Evolutionary conservation across 257 asterid species (phyloP).

Genomic region (Craterostigma plantagineum): DNA sequence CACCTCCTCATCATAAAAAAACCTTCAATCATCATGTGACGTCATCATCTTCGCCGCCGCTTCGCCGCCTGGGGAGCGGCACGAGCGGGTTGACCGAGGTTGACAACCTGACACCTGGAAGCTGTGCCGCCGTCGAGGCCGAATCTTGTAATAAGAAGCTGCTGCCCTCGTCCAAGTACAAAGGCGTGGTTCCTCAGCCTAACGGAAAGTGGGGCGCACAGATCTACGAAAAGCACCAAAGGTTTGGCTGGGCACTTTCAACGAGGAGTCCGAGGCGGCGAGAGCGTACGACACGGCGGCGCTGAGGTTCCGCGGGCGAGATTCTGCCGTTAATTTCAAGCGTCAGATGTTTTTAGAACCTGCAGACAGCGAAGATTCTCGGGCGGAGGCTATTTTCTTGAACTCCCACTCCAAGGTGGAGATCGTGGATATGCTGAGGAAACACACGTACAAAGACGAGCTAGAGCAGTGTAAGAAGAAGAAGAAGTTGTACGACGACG

Average conservation of each 20-base stretch:
- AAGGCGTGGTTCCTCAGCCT: constrained; percentile 3
- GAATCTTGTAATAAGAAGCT: background rate
- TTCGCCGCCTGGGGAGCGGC: too few species aligned
- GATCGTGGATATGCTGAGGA: constrained; percentile 4
- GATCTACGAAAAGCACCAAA: constrained; percentile 1
- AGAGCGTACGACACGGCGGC: constrained; percentile 4
- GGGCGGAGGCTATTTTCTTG: background rate
- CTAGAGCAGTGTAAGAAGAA: background rate
- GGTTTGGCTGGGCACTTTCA: constrained; percentile 2
- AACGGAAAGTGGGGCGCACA: constrained; percentile 3
- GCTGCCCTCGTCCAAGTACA: constrained; percentile 2
- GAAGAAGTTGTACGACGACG: background rate
- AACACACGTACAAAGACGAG: constrained; percentile 3
- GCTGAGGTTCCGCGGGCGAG: constrained; percentile 3
- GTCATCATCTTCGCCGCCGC: too few species aligned
- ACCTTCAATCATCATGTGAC: too few species aligned
- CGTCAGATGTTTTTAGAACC: too few species aligned
- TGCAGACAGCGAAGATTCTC: background rate
- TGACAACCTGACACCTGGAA: too few species aligned
- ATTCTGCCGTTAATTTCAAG: background rate
- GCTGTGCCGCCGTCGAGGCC: background rate
- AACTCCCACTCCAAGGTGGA: constrained; percentile 1
- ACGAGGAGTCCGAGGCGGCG: background rate
- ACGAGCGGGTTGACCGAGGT: too few species aligned
- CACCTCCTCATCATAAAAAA: too few species aligned